These are phyloP conservation scores for Cordyceps tenuipes DNA, from an alignment of 2,329 filamentous ascomycete genomes.

Conservation along the genomic window DNA sequence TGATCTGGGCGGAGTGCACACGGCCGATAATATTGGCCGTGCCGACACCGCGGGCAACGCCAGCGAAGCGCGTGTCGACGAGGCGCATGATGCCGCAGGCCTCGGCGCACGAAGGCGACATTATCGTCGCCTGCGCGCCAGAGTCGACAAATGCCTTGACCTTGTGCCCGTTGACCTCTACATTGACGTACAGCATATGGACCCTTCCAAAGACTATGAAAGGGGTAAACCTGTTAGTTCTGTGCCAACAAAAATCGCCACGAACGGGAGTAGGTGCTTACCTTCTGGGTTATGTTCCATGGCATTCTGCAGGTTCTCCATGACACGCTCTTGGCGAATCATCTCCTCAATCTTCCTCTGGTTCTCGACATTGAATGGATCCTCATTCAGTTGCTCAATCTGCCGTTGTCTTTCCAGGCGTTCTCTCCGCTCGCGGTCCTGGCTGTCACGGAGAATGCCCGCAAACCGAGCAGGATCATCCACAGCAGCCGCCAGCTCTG, in stretches of 20 bases:
- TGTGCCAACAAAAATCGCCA: neutral
- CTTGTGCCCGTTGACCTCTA: slow-evolving; percentile 85
- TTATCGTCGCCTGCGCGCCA: slow-evolving; percentile 95
- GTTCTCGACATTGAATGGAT: slow-evolving; percentile 88
- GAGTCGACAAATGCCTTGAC: slow-evolving; percentile 97
- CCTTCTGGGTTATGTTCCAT: slow-evolving; percentile 97
- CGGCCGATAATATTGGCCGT: slow-evolving; percentile 91
- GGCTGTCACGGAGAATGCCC: slow-evolving; percentile 59
- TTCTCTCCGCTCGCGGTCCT: slow-evolving; percentile 61
- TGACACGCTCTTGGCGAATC: slow-evolving; percentile 87
- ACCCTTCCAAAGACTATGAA: slow-evolving; percentile 79
- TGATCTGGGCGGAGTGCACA: slow-evolving; percentile 91
- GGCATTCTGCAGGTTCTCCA: slow-evolving; percentile 91
- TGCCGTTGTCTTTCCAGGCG: slow-evolving; percentile 72
- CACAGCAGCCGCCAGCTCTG: slow-evolving; percentile 67
- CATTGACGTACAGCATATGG: slow-evolving; percentile 92
- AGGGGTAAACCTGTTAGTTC: slow-evolving; percentile 13
- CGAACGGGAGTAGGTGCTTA: slow-evolving; percentile 32
- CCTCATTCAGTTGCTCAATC: slow-evolving; percentile 79
- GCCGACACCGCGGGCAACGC: slow-evolving; percentile 86
- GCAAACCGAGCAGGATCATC: slow-evolving; percentile 71
- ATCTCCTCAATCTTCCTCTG: slow-evolving; percentile 93
- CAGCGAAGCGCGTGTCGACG: slow-evolving; percentile 84
- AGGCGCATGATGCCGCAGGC: slow-evolving; percentile 93
- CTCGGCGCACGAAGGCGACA: slow-evolving; percentile 90